Percentiles rank a stretch among this genome's conserved stretches.
Evolutionary conservation across 148 eudicot genomes (phyloP).

Genomic region (Rhododendron williamsianum): DNA sequence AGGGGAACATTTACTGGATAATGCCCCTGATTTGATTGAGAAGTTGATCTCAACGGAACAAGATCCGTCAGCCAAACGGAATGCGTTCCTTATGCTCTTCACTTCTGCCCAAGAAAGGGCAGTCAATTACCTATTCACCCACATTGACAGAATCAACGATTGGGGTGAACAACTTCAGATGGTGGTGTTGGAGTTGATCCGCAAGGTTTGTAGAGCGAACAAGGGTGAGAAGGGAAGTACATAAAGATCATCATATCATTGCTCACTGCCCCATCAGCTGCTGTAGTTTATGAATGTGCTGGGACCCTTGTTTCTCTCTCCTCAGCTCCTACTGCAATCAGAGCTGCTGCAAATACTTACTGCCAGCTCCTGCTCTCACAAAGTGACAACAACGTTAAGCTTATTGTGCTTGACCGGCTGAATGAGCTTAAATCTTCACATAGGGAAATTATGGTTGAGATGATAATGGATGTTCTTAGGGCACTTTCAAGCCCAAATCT

Average conservation of each 20-base stretch:
- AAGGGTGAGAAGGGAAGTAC: conserved; percentile 80
- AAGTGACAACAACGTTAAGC: conserved; percentile 96
- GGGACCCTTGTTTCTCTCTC: conserved; percentile 85
- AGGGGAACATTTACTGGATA: conserved; percentile 61
- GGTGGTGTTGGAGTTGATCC: conserved; percentile 88
- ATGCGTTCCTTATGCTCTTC: conserved; percentile 88
- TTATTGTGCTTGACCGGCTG: conserved; percentile 84
- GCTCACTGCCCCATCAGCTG: conserved; percentile 75
- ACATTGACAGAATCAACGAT: conserved; percentile 66
- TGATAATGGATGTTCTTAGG: conserved; percentile 93
- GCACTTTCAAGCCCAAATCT: conserved; percentile 95
- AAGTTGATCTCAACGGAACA: conserved; percentile 61
- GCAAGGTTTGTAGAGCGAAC: conserved; percentile 79
- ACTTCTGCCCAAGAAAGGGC: conserved; percentile 87
- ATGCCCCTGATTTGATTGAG: conserved; percentile 75
- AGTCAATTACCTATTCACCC: conserved; percentile 61
- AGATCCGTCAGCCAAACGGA: conserved; percentile 80
- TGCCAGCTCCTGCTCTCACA: conserved; percentile 85
- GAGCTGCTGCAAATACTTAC: conserved; percentile 89
- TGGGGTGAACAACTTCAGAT: conserved; percentile 90
- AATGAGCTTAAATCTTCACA: conserved; percentile 73
- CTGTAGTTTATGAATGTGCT: conserved; percentile 88
- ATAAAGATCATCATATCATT: conserved; percentile 78
- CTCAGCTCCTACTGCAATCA: conserved; percentile 89
- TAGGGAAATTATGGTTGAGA: conserved; percentile 83